A percentile compares a stretch with the other conserved stretches of the same genome.
phyloP scores from a whole-genome alignment of 1,284 basidiomycete genomes.

The Agaricales sp. region DNA sequence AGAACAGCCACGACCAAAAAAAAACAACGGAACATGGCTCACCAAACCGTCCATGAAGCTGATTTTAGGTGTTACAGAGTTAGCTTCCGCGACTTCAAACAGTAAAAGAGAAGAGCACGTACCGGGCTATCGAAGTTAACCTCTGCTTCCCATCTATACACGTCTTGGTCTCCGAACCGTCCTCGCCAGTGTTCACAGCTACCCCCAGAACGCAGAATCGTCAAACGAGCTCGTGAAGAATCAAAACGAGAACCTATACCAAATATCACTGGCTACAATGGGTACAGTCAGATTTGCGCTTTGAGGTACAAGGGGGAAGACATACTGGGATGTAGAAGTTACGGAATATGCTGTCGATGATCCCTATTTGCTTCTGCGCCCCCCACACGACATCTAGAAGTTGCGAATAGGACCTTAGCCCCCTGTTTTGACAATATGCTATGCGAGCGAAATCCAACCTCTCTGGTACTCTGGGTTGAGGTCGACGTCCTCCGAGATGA shows the following conservation, averaged over 20 bases:
- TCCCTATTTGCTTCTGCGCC: slow-evolving; percentile 51
- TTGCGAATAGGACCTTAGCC: neutral
- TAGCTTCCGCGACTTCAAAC: too few relatives aligned
- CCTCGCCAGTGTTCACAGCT: slow-evolving; percentile 39
- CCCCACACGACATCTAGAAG: slow-evolving; percentile 60
- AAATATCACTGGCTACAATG: slow-evolving; percentile 56
- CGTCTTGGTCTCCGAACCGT: slow-evolving; percentile 50
- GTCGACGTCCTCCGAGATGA: slow-evolving; percentile 46
- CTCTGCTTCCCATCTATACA: slow-evolving; percentile 76
- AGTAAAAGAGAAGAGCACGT: slow-evolving; percentile 14
- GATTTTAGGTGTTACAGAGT: too few relatives aligned
- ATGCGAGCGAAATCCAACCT: slow-evolving; percentile 27
- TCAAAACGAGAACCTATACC: slow-evolving; percentile 25
- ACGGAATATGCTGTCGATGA: slow-evolving; percentile 63
- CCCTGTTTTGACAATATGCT: slow-evolving; percentile 1
- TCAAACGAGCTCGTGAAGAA: neutral
- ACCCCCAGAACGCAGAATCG: slow-evolving; percentile 1
- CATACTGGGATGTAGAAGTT: slow-evolving; percentile 61
- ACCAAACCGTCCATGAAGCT: slow-evolving; percentile 70
- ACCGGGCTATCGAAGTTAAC: slow-evolving; percentile 62
- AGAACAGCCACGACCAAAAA: too few relatives aligned
- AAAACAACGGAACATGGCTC: too few relatives aligned
- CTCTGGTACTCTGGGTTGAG: slow-evolving; percentile 70
- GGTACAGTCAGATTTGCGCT: neutral
- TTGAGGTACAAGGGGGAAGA: neutral